These are phyloP conservation scores for Gyromitra esculenta DNA, from an alignment of 2,329 filamentous ascomycete genomes.

Conservation along the genomic window DNA sequence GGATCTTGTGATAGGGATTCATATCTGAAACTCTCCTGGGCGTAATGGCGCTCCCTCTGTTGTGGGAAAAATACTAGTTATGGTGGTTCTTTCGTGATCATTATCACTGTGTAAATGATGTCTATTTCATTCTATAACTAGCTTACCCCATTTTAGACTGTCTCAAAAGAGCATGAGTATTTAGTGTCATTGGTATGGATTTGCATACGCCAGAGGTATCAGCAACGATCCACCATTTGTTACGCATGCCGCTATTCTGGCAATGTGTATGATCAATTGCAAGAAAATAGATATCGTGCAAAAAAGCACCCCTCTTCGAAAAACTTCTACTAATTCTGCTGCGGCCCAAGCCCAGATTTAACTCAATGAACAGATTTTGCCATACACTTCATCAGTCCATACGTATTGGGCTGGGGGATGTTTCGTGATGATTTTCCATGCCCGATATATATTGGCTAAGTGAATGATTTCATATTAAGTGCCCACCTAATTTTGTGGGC, in stretches of 20 bases:
- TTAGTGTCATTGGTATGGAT: not conserved
- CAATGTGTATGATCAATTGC: not conserved
- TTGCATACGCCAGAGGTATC: not conserved
- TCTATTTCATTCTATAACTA: not conserved
- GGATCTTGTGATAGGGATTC: too few relatives aligned
- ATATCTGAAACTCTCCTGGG: not conserved
- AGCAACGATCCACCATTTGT: not conserved
- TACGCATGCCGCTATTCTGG: not conserved
- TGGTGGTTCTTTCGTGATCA: not conserved
- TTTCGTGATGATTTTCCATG: not conserved
- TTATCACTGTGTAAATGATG: not conserved
- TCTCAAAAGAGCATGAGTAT: not conserved
- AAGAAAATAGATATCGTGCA: not conserved
- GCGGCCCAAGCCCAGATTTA: not conserved
- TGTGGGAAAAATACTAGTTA: not conserved
- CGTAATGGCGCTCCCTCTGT: not conserved
- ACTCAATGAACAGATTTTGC: not conserved
- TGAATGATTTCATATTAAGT: not conserved
- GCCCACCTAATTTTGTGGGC: not conserved
- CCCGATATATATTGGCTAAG: not conserved
- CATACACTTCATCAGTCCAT: not conserved
- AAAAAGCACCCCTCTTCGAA: not conserved
- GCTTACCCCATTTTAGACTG: not conserved
- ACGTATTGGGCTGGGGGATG: not conserved
- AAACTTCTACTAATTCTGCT: not conserved